These are phyloP conservation scores for Trametes sanguinea DNA, from an alignment of 768 basidiomycete genomes.

Conservation along the genomic window DNA sequence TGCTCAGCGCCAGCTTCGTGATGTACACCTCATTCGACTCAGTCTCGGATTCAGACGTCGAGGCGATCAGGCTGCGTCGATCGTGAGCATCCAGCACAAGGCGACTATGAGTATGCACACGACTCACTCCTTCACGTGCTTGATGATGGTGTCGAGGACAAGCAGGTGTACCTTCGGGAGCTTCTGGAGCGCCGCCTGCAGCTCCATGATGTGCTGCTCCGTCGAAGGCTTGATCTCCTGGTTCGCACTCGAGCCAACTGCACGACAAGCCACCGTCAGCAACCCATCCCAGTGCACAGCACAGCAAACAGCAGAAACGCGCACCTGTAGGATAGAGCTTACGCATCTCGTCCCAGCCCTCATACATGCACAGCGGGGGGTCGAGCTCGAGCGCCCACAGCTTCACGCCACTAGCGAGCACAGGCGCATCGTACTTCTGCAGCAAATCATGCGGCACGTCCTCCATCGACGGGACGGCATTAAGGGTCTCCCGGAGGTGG, in stretches of 20 bases:
- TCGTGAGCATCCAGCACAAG: background rate
- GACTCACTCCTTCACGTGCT: slow-evolving; percentile 72
- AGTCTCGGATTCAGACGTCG: slow-evolving; percentile 47
- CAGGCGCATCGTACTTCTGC: slow-evolving; percentile 78
- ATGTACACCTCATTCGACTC: slow-evolving; percentile 77
- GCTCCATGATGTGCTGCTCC: slow-evolving; percentile 61
- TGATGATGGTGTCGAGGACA: slow-evolving; percentile 76
- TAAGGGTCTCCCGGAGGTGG: slow-evolving; percentile 82
- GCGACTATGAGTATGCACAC: background rate
- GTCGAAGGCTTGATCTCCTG: slow-evolving; percentile 54
- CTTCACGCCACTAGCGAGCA: slow-evolving; percentile 83
- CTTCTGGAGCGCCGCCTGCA: slow-evolving; percentile 63
- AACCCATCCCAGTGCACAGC: background rate
- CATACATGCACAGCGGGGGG: slow-evolving; percentile 81
- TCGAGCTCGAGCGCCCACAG: slow-evolving; percentile 92
- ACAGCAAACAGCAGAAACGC: slow-evolving; percentile 13
- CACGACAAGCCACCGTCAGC: background rate
- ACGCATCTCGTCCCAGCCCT: slow-evolving; percentile 90
- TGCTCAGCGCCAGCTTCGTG: slow-evolving; percentile 82
- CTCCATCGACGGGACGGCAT: slow-evolving; percentile 60
- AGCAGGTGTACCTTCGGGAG: slow-evolving; percentile 79
- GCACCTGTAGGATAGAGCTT: slow-evolving; percentile 76
- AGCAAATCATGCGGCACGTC: slow-evolving; percentile 57
- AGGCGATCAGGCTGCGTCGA: slow-evolving; percentile 59
- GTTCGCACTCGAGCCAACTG: slow-evolving; percentile 57